These are phyloP conservation scores for Aspergillus novofumigatus DNA, from an alignment of 2,329 filamentous ascomycete species.

Conservation along the genomic window DNA sequence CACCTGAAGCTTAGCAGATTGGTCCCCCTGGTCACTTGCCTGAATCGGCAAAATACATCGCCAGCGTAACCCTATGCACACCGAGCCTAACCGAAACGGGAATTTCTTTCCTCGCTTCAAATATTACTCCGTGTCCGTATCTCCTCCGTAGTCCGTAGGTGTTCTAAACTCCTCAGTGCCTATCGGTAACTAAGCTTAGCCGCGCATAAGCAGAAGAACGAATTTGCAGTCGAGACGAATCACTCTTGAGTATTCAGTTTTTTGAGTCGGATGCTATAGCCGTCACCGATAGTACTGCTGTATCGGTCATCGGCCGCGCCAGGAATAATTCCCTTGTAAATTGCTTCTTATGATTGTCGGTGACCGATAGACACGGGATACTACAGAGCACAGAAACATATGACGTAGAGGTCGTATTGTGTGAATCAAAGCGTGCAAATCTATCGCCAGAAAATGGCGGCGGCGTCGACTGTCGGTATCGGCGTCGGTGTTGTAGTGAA, in stretches of 20 bases:
- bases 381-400: neutral
- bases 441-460: conserved; percentile 15
- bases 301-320: neutral
- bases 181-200: too few species aligned
- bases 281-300: neutral
- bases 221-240: neutral
- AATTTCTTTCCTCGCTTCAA: conserved; percentile 13
- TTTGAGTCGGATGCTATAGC: neutral
- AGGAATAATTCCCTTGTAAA: neutral
- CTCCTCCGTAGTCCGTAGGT: neutral
- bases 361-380: neutral
- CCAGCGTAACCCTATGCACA: neutral
- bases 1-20: conserved; percentile 2
- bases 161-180: neutral
- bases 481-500: neutral
- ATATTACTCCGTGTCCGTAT: too few species aligned
- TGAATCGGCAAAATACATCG: neutral
- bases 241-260: too few species aligned
- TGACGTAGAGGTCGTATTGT: conserved; percentile 1
- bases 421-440: neutral
- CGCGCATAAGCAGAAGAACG: neutral
- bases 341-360: neutral
- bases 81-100: conserved; percentile 11
- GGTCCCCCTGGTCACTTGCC: neutral
- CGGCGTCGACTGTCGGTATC: too few species aligned